Percentiles rank a stretch among this genome's conserved stretches.
These are phyloP conservation scores for Spirogloea muscicola DNA, from an alignment of 139 green algal species.

Conservation along the genomic window DNA sequence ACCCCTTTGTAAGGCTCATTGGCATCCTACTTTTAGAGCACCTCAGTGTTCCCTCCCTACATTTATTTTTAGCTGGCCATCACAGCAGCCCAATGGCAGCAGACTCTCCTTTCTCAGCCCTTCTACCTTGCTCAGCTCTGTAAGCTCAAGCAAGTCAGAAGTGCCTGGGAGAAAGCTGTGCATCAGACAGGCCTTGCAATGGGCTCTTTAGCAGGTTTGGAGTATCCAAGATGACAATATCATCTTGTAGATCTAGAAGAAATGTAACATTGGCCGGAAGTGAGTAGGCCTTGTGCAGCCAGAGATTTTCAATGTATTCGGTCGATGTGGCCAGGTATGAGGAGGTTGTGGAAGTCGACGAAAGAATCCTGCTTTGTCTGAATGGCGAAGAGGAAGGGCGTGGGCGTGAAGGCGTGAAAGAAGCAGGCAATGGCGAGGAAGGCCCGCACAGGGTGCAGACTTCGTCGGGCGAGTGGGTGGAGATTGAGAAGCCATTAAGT, in stretches of 20 bases:
- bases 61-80: no score
- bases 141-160: neutral
- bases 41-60: no score
- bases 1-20: slow-evolving; percentile 15
- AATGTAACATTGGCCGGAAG: no score
- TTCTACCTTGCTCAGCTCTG: neutral
- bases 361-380: slow-evolving; percentile 56
- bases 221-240: neutral
- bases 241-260: neutral
- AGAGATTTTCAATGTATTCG: no score
- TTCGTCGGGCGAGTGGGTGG: slow-evolving; percentile 75
- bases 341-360: slow-evolving; percentile 81
- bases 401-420: neutral
- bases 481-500: slow-evolving; percentile 62
- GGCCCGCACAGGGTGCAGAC: slow-evolving; percentile 24
- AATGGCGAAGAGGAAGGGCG: neutral
- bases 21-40: no score
- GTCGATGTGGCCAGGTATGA: slow-evolving; percentile 54
- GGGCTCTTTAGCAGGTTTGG: neutral
- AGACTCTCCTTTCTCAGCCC: no score
- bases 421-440: neutral
- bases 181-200: neutral
- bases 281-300: neutral
- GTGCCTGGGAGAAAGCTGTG: neutral
- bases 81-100: no score